These are phyloP conservation scores for Monosporascus sp. DNA, from an alignment of 2,329 filamentous ascomycete genomes.

Conservation along the genomic window DNA sequence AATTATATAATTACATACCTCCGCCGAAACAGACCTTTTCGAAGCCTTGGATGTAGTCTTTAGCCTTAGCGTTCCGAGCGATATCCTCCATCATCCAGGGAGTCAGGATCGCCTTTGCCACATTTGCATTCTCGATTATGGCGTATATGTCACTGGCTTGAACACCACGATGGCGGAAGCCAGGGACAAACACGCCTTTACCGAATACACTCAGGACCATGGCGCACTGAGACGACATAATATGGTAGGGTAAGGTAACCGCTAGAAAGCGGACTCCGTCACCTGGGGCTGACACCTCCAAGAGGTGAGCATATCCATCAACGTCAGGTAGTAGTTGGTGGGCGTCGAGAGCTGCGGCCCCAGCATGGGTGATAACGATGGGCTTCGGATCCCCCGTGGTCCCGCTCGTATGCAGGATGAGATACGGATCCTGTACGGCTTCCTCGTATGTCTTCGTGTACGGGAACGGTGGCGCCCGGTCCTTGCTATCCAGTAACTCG, in stretches of 20 bases:
- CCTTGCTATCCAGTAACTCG: constrained; percentile 2
- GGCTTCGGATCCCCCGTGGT: constrained; percentile 15
- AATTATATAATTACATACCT: constrained; percentile 6
- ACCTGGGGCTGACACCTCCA: constrained; percentile 4
- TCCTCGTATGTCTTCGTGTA: constrained; percentile 16
- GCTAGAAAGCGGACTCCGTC: constrained; percentile 10
- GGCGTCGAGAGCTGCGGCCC: constrained; percentile 4
- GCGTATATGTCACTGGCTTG: constrained; percentile 6
- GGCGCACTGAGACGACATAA: constrained; percentile 6
- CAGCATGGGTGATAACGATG: constrained; percentile 5
- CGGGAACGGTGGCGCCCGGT: constrained; percentile 9
- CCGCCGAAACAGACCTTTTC: constrained; percentile 12
- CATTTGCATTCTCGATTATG: constrained; percentile 7
- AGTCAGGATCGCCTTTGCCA: constrained; percentile 8
- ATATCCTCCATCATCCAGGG: constrained; percentile 17
- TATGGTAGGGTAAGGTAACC: constrained; percentile 12
- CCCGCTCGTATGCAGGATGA: constrained; percentile 14
- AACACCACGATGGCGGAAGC: constrained; percentile 12
- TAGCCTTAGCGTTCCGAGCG: constrained; percentile 10
- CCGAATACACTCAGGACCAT: constrained; percentile 10
- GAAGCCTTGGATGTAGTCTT: constrained; percentile 11
- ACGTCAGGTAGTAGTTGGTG: constrained; percentile 8
- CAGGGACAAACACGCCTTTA: constrained; percentile 10
- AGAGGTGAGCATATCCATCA: constrained; percentile 7
- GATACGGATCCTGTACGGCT: constrained; percentile 10